Base-by-base conservation (phyloP, 352 stramenopile genomes). In the Stramenopiles sp. region DNA sequence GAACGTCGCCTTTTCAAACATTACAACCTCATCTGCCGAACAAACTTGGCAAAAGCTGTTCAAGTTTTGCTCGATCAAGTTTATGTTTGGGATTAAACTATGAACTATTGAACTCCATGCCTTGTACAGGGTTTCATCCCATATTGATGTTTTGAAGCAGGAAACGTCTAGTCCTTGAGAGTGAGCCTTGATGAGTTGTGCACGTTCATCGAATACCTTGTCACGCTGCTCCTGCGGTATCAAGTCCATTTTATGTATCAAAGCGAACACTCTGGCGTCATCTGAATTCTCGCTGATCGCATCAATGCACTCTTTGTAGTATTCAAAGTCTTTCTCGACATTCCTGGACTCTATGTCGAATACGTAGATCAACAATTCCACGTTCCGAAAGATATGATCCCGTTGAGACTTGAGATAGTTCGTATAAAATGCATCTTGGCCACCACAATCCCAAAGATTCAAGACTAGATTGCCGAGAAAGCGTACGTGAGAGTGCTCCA, bases 221-320 rank as follows among this genome's bases (percentile, higher is more conserved):
- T 91, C 87, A 67, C 89, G 75, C 80, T 93, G 85, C 82, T 93
- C 86, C 81, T 90, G 85, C 0, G 86, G 84, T 7, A 99, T 94
- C 7, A 99, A 88, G 90, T 99, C 96, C 96, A 99, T 99, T 88
- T 99, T 99, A 89, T 99, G 96, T 80, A 99, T 95, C 29, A 99
- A 89, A 75, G 98, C 94, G 86, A 99, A 99, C 71, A 99, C 94
- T 80, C 96, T 93, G n/a, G 96, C 94, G 85, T 99, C 97, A 67
- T 94, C 96, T 67, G 92, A 98, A 89, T 98, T 98, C 82, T 98
- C 93, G 87, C 98, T 94, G 81, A 99, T 96, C 0, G 96, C 95
- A 86, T 99, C 95, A 29, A 99, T 85, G 44, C 97, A 97, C 7
- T 93, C 94, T 44, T 94, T 90, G 86, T 98, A 99, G 83, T 98